phyloP scores from a whole-genome alignment of 164 flowering plant genomes.

The Nymphaea thermarum region DNA sequence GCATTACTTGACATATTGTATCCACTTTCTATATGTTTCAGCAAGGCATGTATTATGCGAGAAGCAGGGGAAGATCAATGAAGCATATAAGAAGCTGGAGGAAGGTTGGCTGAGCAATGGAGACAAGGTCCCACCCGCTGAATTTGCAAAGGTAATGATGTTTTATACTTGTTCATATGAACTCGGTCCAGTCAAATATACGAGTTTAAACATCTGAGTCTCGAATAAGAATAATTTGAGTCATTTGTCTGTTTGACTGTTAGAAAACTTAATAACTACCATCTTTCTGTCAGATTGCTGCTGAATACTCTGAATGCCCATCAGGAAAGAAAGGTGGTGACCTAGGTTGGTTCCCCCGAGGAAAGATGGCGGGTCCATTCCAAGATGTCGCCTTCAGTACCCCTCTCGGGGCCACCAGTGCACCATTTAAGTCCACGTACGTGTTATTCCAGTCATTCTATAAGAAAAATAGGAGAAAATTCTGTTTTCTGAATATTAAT shows the following conservation, averaged over 20 bases:
- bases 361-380: conserved; percentile 99
- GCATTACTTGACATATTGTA: too few relatives aligned
- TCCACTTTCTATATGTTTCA: conserved; percentile 12
- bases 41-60: conserved; percentile 95
- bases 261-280: too few relatives aligned
- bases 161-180: too few relatives aligned
- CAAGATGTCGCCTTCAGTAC: conserved; percentile 97
- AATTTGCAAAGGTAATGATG: conserved; percentile 78
- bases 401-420: conserved; percentile 78
- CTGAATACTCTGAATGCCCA: conserved; percentile 92
- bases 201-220: too few relatives aligned
- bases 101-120: conserved; percentile 95
- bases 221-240: too few relatives aligned
- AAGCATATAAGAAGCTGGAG: conserved; percentile 90
- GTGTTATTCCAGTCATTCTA: conserved; percentile 5
- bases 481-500: neutral
- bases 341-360: conserved; percentile 98
- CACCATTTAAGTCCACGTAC: conserved; percentile 96
- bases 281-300: conserved; percentile 45
- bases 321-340: conserved; percentile 98
- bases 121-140: conserved; percentile 97
- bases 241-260: too few relatives aligned
- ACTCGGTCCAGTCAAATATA: too few relatives aligned
- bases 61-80: conserved; percentile 98
- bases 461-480: neutral